A percentile compares a stretch with the other conserved stretches of the same genome.
Evolutionary conservation across 352 stramenopile genomes (phyloP).

Genomic region (Pythium grandisporangium): DNA sequence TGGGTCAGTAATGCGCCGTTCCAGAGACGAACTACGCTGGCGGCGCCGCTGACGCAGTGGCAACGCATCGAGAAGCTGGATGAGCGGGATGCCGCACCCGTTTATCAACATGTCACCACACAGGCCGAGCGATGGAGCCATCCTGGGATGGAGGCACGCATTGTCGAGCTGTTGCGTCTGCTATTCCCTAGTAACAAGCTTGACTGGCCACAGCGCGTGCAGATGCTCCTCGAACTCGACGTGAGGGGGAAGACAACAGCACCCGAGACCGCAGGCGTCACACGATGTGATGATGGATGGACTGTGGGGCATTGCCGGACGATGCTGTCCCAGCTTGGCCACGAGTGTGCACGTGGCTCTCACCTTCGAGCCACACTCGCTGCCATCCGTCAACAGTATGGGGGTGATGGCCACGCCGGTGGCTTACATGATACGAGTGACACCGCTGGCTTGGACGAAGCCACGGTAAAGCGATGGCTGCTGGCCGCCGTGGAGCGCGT

Average conservation of each 20-base stretch:
- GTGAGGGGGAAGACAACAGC: conserved; percentile 6
- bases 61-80: conserved; percentile 31
- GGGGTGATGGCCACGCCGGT: background rate
- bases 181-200: conserved; percentile 49
- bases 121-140: conserved; percentile 39
- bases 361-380: conserved; percentile 22
- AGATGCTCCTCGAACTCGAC: conserved; percentile 43
- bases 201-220: conserved; percentile 36
- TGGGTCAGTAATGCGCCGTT: conserved; percentile 42
- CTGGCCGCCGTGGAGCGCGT: conserved; percentile 29
- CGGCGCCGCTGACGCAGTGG: conserved; percentile 18
- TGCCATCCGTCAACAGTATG: conserved; percentile 17
- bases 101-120: conserved; percentile 27
- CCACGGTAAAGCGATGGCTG: conserved; percentile 25
- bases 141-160: conserved; percentile 29
- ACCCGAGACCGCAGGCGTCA: background rate
- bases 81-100: conserved; percentile 6
- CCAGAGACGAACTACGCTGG: conserved; percentile 28
- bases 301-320: conserved; percentile 14
- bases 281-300: conserved; percentile 8
- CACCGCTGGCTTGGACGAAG: conserved; percentile 12
- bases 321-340: conserved; percentile 22
- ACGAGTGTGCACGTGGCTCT: conserved; percentile 17
- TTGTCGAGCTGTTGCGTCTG: conserved; percentile 26
- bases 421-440: too few species aligned